Evolutionary conservation across 305 asterid genomes (phyloP).

Genomic region (Rubia tinctorum): DNA sequence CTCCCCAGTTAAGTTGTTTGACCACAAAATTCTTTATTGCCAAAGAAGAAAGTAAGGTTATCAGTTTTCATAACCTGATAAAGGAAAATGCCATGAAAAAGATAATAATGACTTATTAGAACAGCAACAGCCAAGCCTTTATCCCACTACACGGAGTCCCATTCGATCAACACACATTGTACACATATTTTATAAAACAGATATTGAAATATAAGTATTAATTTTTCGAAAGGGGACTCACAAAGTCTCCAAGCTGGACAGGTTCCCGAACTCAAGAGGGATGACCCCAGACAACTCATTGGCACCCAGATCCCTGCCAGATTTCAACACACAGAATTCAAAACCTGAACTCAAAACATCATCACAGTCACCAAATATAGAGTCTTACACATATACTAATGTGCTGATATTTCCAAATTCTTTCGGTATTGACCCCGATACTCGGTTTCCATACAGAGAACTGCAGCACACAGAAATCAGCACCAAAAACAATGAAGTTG

Average conservation of each 20-base stretch:
- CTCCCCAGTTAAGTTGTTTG: constrained; percentile 60
- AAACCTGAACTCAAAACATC: neutral
- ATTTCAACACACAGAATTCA: constrained; percentile 2
- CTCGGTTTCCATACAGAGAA: constrained; percentile 50
- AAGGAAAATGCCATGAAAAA: too few species aligned
- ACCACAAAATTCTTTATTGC: constrained; percentile 38
- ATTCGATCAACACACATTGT: too few species aligned
- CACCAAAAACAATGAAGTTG: too few species aligned
- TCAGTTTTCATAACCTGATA: too few species aligned
- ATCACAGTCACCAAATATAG: neutral
- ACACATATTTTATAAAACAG: too few species aligned
- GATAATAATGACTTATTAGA: too few species aligned
- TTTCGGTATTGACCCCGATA: constrained; percentile 55
- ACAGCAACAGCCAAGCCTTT: too few species aligned
- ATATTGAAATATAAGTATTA: too few species aligned
- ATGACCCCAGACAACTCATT: constrained; percentile 59
- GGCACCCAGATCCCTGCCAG: constrained; percentile 40
- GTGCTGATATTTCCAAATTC: constrained; percentile 59
- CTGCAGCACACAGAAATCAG: constrained; percentile 29
- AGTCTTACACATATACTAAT: constrained; percentile 42
- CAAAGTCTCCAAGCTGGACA: constrained; percentile 40
- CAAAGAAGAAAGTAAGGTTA: too few species aligned
- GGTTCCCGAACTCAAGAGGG: constrained; percentile 59
- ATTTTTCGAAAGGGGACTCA: constrained; percentile 23
- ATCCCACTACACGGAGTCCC: too few species aligned